phyloP scores from a whole-genome alignment of 1,284 basidiomycete species.

The Cutaneotrichosporon dermatis region DNA sequence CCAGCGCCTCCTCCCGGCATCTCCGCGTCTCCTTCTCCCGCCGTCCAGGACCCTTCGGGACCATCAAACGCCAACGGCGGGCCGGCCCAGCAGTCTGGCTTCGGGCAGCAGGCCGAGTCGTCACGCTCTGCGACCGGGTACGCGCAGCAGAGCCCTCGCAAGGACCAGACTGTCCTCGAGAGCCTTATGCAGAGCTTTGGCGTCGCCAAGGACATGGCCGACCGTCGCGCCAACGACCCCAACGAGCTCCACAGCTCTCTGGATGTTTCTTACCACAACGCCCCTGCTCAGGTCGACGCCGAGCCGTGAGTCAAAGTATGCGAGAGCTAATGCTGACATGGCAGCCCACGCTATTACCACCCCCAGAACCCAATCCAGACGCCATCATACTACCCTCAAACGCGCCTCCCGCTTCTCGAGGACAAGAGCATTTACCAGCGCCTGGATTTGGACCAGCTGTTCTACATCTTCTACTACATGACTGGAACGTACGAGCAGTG shows the following conservation, averaged over 20 bases:
- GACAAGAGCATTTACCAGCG: conserved; percentile 84
- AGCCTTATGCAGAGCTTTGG: conserved; percentile 95
- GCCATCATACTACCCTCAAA: conserved; percentile 92
- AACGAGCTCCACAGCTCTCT: conserved; percentile 88
- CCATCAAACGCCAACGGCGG: conserved; percentile 5
- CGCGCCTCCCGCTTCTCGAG: conserved; percentile 73
- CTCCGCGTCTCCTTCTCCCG: conserved; percentile 29
- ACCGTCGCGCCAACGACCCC: conserved; percentile 74
- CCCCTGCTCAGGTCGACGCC: conserved; percentile 88
- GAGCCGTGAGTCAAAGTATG: conserved; percentile 65
- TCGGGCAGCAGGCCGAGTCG: conserved; percentile 26
- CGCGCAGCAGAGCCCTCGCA: conserved; percentile 52
- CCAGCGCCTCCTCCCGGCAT: conserved; percentile 27
- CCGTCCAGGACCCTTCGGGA: conserved; percentile 1
- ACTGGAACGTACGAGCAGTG: conserved; percentile 98
- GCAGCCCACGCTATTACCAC: conserved; percentile 91
- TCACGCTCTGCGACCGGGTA: conserved; percentile 55
- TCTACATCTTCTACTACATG: conserved; percentile 98
- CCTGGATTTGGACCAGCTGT: conserved; percentile 94
- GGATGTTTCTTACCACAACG: conserved; percentile 79
- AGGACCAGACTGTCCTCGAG: conserved; percentile 61
- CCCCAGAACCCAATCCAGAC: conserved; percentile 89
- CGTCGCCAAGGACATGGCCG: conserved; percentile 62
- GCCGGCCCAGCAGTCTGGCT: conserved; percentile 7
- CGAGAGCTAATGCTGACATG: background rate